Conservation (phyloP, 345 rosid species). For the Alliaria petiolata region DNA sequence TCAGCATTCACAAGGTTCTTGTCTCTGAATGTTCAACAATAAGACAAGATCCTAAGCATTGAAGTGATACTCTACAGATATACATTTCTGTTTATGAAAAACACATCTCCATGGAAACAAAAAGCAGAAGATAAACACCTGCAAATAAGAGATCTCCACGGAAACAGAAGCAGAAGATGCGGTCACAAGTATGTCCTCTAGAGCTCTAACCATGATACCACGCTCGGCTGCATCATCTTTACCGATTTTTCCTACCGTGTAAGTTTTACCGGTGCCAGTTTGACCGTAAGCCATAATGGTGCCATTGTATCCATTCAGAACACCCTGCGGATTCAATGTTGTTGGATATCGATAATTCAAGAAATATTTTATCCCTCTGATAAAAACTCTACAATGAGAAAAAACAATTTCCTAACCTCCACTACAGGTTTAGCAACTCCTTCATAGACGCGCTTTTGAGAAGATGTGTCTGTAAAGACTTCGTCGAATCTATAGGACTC, state of each 20-base stretch:
- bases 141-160: slow-evolving; percentile 81
- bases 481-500: slow-evolving; percentile 87
- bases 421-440: slow-evolving; percentile 91
- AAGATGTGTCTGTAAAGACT: slow-evolving; percentile 72
- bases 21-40: not conserved
- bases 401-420: slow-evolving; percentile 46
- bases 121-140: slow-evolving; percentile 52
- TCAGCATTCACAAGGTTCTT: not conserved
- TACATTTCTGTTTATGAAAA: not conserved
- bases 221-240: slow-evolving; percentile 85
- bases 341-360: not conserved
- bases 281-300: slow-evolving; percentile 98
- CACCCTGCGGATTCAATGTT: slow-evolving; percentile 57
- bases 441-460: slow-evolving; percentile 91
- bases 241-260: slow-evolving; percentile 79
- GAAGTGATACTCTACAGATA: not conserved
- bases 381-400: not conserved
- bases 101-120: slow-evolving; percentile 33
- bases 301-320: slow-evolving; percentile 88
- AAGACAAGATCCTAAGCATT: not conserved
- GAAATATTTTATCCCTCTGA: not conserved
- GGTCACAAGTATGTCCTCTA: slow-evolving; percentile 66
- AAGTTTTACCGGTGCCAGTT: slow-evolving; percentile 93
- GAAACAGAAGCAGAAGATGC: slow-evolving; percentile 49
- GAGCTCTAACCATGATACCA: slow-evolving; percentile 89